Base-by-base conservation (phyloP, 257 asterid genomes). In the Haberlea rhodopensis region DNA sequence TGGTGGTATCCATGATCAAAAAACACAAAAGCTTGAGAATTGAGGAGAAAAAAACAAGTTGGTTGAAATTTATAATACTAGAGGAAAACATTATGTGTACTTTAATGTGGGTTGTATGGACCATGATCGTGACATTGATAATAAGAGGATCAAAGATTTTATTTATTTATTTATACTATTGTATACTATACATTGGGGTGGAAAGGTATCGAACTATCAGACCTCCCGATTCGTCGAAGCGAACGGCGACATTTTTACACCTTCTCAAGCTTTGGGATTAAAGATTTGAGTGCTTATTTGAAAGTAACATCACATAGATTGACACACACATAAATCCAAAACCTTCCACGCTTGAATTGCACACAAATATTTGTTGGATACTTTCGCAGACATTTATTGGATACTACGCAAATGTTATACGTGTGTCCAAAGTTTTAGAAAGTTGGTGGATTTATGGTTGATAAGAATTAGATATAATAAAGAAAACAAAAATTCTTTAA, bases 31-130 rank as follows among this genome's bases (percentile, higher is more conserved):
- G 63, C 5, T 10, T 71, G 26, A 57, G 57, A 34, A n/a, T n/a
- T n/a, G n/a, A 54, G 63, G 37, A 48, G 49, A 56, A n/a, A 52
- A 67, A 37, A 11, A 21, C 29, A 49, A 37, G 3, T 49, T 34
- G 0, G 49, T 31, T 48, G 51, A 61, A 25, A 21, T 62, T 64
- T 73, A 75, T 77, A 62, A 53, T 57, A 69, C 61, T 53, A 57
- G 67, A 26, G 48, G 31, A n/a, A 34, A 62, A 49, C 56, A 57
- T 23, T 56, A 66, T 76, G 79, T 76, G 78, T 62, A 59, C 55
- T 22, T 62, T 76, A 73, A 77, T 84, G 94, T 75, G 81, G 73
- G 75, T 58, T 86, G 85, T 87, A 81, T 82, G 95, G 90, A 75
- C 76, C 86, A 81, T 75, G 88, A 80, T 54, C 62, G 88, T 69